Evolutionary conservation across 2,329 filamentous ascomycete genomes (phyloP).

Genomic region (Xylariaceae sp.): DNA sequence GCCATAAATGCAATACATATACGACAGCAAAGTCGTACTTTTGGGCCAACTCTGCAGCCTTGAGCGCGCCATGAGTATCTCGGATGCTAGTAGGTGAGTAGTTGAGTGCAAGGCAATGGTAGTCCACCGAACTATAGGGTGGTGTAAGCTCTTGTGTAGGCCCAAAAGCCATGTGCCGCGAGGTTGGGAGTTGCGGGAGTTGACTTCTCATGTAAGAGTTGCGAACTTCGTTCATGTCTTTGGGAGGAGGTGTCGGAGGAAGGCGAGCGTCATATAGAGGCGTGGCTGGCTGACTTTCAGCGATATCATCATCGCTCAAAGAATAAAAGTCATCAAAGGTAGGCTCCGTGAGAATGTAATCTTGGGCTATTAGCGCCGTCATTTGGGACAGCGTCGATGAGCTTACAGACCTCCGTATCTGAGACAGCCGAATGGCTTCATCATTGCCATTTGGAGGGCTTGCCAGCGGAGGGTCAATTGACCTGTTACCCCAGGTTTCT

Average conservation of each 20-base stretch:
- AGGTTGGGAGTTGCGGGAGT: slow-evolving; percentile 1
- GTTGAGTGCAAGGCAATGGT: slow-evolving; percentile 39
- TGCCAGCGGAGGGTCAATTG: slow-evolving; percentile 17
- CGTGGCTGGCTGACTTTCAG: slow-evolving; percentile 37
- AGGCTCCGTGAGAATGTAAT: slow-evolving; percentile 44
- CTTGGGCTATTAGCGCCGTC: slow-evolving; percentile 24
- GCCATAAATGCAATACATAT: slow-evolving; percentile 56
- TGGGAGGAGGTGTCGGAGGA: slow-evolving; percentile 29
- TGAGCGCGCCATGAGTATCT: slow-evolving; percentile 46
- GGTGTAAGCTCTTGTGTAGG: slow-evolving; percentile 24
- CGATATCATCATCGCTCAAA: slow-evolving; percentile 54
- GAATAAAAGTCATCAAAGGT: slow-evolving; percentile 49
- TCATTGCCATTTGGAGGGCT: slow-evolving; percentile 4
- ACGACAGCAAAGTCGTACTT: slow-evolving; percentile 54
- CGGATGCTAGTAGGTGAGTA: slow-evolving; percentile 42
- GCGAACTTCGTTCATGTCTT: slow-evolving; percentile 22
- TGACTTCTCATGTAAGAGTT: background rate
- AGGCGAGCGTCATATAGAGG: slow-evolving; percentile 14
- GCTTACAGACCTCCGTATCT: slow-evolving; percentile 27
- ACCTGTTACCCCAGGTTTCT: slow-evolving; percentile 28
- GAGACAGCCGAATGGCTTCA: slow-evolving; percentile 15
- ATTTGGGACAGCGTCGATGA: slow-evolving; percentile 27
- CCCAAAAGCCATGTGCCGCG: slow-evolving; percentile 13
- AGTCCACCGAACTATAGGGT: slow-evolving; percentile 26
- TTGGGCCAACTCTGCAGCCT: slow-evolving; percentile 50